phyloP scores from a whole-genome alignment of 169 alveolate genomes.

The Plasmodium falciparum region DNA sequence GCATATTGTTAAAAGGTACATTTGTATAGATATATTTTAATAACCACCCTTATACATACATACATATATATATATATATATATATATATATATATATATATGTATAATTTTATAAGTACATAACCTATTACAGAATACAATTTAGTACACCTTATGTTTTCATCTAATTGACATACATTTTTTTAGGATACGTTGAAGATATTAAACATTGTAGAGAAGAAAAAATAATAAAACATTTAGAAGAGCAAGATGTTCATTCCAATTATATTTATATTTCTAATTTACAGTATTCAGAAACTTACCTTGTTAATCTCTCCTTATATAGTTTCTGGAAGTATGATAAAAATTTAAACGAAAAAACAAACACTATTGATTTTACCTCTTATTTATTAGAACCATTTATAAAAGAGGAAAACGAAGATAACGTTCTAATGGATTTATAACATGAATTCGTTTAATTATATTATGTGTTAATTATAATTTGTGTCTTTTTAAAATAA shows the following conservation, averaged over 20 bases:
- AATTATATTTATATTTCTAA: slow-evolving; percentile 57
- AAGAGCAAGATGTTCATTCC: slow-evolving; percentile 60
- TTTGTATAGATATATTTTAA: too few species aligned
- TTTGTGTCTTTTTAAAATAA: too few species aligned
- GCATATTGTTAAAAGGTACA: too few species aligned
- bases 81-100: too few species aligned
- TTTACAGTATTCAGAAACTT: slow-evolving; percentile 68
- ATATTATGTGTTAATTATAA: too few species aligned
- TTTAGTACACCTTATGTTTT: background rate
- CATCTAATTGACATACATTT: background rate
- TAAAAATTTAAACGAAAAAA: slow-evolving; percentile 26
- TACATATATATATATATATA: too few species aligned
- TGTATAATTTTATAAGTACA: background rate
- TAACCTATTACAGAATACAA: background rate
- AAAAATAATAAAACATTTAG: slow-evolving; percentile 53
- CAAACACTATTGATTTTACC: slow-evolving; percentile 54
- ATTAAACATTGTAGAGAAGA: slow-evolving; percentile 75
- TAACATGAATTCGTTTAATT: background rate
- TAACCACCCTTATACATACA: too few species aligned
- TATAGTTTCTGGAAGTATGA: slow-evolving; percentile 77
- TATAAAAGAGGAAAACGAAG: slow-evolving; percentile 55
- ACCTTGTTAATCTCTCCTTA: slow-evolving; percentile 57
- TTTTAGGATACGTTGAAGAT: slow-evolving; percentile 75
- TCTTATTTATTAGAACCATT: slow-evolving; percentile 75
- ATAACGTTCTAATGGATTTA: slow-evolving; percentile 58